phyloP scores from a whole-genome alignment of 2,329 filamentous ascomycete species.

The Samsoniella hepiali region DNA sequence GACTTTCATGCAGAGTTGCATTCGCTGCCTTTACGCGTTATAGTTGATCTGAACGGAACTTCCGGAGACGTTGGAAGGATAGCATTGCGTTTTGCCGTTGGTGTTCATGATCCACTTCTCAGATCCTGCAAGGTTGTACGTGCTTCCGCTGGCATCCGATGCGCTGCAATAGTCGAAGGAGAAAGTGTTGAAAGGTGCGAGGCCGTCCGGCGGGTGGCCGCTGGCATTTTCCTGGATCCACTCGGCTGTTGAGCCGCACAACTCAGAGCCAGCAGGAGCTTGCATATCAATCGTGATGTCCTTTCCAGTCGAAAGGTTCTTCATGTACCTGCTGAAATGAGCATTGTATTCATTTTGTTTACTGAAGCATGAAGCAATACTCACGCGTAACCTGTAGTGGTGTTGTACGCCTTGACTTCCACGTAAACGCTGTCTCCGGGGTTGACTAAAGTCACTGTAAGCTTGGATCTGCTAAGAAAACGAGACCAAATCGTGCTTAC shows the following conservation, averaged over 20 bases:
- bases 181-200: neutral
- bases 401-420: neutral
- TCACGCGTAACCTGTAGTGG: neutral
- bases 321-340: neutral
- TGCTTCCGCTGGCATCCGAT: neutral
- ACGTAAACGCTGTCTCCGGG: conserved; percentile 4
- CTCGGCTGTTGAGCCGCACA: neutral
- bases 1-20: neutral
- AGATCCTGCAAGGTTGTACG: neutral
- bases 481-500: neutral
- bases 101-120: neutral
- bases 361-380: neutral
- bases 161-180: neutral
- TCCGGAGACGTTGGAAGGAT: neutral
- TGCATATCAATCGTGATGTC: neutral
- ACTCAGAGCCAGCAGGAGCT: neutral
- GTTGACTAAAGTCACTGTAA: neutral
- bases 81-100: neutral
- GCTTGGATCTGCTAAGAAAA: too few relatives aligned
- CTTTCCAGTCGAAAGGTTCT: neutral
- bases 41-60: neutral
- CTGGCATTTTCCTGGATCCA: neutral
- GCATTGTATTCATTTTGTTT: too few relatives aligned
- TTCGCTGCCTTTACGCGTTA: neutral
- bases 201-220: neutral